phyloP scores from a whole-genome alignment of 208 protist species.

The Crithidia expoeki region DNA sequence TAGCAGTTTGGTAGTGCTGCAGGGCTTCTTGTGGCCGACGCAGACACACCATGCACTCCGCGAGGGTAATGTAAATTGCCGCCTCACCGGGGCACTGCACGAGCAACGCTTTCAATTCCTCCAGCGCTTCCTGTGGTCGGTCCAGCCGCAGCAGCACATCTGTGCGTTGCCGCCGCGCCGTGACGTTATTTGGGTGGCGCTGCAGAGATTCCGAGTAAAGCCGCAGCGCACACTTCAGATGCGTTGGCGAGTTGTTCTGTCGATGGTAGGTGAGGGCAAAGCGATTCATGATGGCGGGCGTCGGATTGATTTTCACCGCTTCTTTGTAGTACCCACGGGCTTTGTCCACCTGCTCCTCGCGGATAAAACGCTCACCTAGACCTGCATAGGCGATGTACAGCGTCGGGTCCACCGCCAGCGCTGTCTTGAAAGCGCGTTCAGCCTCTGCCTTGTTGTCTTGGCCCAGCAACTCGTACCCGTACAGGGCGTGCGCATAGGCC shows the following conservation, averaged over 20 bases:
- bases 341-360: constrained; percentile 90
- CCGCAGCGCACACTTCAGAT: constrained; percentile 67
- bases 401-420: constrained; percentile 86
- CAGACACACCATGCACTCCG: constrained; percentile 70
- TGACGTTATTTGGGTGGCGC: constrained; percentile 81
- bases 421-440: constrained; percentile 84
- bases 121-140: constrained; percentile 63
- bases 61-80: constrained; percentile 88
- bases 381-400: constrained; percentile 98
- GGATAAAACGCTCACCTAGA: constrained; percentile 92
- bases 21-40: constrained; percentile 55
- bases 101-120: constrained; percentile 76
- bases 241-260: constrained; percentile 42
- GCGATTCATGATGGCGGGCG: constrained; percentile 76
- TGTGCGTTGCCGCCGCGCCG: constrained; percentile 91
- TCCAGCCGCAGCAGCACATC: constrained; percentile 85
- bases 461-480: constrained; percentile 94
- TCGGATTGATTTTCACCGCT: constrained; percentile 88
- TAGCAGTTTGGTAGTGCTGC: constrained; percentile 68
- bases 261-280: constrained; percentile 75
- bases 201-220: constrained; percentile 77
- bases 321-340: constrained; percentile 91
- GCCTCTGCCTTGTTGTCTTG: constrained; percentile 95
- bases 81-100: constrained; percentile 87
- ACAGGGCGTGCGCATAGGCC: constrained; percentile 94